These are phyloP conservation scores for Tylopilus rubrobrunneus DNA, from an alignment of 768 basidiomycete genomes.

Conservation along the genomic window DNA sequence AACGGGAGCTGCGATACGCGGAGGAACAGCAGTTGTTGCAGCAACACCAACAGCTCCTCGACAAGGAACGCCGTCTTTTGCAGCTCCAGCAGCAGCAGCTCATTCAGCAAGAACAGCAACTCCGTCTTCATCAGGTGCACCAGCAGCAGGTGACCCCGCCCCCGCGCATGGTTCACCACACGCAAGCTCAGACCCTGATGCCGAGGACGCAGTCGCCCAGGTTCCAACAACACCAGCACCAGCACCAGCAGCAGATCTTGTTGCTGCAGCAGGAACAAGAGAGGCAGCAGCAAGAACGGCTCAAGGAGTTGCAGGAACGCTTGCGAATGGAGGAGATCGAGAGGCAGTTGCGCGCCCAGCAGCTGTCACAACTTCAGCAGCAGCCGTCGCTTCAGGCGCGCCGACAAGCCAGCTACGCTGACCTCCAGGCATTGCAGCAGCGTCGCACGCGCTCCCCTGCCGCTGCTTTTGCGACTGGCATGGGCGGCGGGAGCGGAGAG, in stretches of 20 bases:
- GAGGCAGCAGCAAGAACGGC: conserved; percentile 51
- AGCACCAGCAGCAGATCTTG: conserved; percentile 68
- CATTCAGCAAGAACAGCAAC: conserved; percentile 33
- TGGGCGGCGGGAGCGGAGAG: conserved; percentile 24
- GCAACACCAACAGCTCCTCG: conserved; percentile 36
- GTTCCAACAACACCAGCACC: conserved; percentile 71
- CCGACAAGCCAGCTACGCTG: conserved; percentile 41
- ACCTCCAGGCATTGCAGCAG: conserved; percentile 46
- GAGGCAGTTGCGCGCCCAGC: conserved; percentile 54
- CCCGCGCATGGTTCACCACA: conserved; percentile 56
- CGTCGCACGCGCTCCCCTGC: conserved; percentile 50
- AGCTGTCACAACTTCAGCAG: conserved; percentile 46
- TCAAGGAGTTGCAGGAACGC: conserved; percentile 62
- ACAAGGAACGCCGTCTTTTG: conserved; percentile 38
- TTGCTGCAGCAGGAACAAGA: conserved; percentile 68
- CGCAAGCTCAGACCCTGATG: conserved; percentile 20
- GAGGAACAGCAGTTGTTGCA: conserved; percentile 35
- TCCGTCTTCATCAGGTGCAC: conserved; percentile 37
- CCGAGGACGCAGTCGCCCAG: conserved; percentile 76
- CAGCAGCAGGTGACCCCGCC: conserved; percentile 52
- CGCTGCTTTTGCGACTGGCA: conserved; percentile 28
- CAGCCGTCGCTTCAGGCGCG: conserved; percentile 37
- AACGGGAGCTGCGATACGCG: conserved; percentile 36
- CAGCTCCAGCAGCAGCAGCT: conserved; percentile 43
- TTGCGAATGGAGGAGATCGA: conserved; percentile 63